Evolutionary conservation across 2,329 filamentous ascomycete species (phyloP), one percentile per base, ranked within the genome.

Genomic region (Ascochyta koolunga): DNA sequence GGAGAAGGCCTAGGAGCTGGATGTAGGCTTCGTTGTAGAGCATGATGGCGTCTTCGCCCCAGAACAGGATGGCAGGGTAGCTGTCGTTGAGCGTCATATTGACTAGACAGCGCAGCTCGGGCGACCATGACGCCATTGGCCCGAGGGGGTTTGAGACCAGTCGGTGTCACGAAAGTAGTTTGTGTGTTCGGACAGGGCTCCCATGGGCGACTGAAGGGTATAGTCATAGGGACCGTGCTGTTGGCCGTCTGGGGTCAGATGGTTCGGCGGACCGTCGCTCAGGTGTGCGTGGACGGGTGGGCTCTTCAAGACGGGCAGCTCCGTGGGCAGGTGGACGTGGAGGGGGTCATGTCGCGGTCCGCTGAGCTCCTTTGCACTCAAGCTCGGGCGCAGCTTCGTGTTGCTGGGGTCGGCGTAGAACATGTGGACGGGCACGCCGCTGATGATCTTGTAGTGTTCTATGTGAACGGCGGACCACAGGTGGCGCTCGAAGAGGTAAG

Each of bases 91-190:
- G 90, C 58, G 93, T 83, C 48, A 92, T 76, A 68, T 92, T 93
- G 32, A 88, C 86, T 83, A 92, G 88, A 60, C 84, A 84, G 45
- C 90, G 83, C 47, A 93, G 74, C 61, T 91, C 88, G 24, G 82
- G 72, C 2, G 82, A 74, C 89, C 90, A 95, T 18, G 79, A 71
- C 53, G 86, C 83, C 35, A 93, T 89, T 0, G 89, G 86, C 0
- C 90, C 90, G 1, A 93, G 78, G 2, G 86, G 77, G 90, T 93
- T 0, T 81, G 77, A 2, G 82, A 82, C 90, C 90, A 95, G 68
- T 92, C 85, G 18, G 87, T 74, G 18, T 82, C 85, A 32, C 88
- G 83, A 21, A 87, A 87, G 62, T 91, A 89, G 41, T 80, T 82
- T 48, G 93, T 86, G 67, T 93, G 90, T 4, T 80, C 76, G 2